Percentiles rank a stretch among this genome's conserved stretches.
phyloP scores from a whole-genome alignment of 768 basidiomycete genomes.

The Mrakia frigida region DNA sequence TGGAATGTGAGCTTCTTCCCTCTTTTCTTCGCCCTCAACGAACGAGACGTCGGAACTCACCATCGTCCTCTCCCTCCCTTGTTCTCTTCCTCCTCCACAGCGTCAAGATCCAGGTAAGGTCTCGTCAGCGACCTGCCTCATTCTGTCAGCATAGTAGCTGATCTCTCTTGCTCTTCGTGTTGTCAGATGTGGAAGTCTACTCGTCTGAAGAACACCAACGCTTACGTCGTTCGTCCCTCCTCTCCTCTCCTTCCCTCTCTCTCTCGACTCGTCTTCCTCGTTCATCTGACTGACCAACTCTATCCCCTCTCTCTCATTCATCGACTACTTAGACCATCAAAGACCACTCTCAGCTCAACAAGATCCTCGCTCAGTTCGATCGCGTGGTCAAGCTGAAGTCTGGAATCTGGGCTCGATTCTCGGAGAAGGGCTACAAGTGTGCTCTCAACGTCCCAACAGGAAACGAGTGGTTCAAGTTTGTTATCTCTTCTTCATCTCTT shows the following conservation, averaged over 20 bases:
- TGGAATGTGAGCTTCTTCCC: not conserved
- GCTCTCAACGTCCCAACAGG: not conserved
- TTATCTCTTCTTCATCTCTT: not conserved
- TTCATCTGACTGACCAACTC: too few relatives aligned
- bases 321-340: not conserved
- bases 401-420: conserved; percentile 3
- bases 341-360: not conserved
- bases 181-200: conserved; percentile 17
- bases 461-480: conserved; percentile 27
- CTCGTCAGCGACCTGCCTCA: too few relatives aligned
- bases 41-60: not conserved
- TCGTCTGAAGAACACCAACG: conserved; percentile 21
- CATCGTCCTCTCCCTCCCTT: not conserved
- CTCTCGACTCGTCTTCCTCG: not conserved
- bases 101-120: conserved; percentile 14
- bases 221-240: conserved; percentile 12
- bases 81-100: not conserved
- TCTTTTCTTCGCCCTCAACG: not conserved
- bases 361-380: not conserved
- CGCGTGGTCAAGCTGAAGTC: not conserved
- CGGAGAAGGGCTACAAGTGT: conserved; percentile 5
- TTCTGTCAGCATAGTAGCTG: too few relatives aligned
- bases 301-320: not conserved
- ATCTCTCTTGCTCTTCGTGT: not conserved
- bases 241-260: not conserved